Conservation (phyloP, 2,329 filamentous ascomycete species). For the Penicillium hesseltinei region DNA sequence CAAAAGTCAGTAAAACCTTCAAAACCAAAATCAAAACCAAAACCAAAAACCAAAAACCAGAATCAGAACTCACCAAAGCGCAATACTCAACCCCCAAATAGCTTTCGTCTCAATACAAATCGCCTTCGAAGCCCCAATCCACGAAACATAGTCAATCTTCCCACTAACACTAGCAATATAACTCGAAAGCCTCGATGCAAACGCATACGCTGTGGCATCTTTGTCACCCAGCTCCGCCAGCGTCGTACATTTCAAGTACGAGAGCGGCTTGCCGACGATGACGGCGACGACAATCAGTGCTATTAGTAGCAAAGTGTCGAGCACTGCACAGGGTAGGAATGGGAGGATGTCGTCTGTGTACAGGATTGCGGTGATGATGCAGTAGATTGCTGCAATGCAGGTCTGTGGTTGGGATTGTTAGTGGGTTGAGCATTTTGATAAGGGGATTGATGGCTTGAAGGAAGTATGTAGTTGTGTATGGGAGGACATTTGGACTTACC, state of each 20-base stretch:
- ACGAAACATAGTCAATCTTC: conserved; percentile 51
- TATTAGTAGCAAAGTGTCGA: conserved; percentile 70
- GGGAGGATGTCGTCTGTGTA: conserved; percentile 75
- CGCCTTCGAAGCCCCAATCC: conserved; percentile 59
- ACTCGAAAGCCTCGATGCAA: conserved; percentile 52
- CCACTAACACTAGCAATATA: conserved; percentile 53
- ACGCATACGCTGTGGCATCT: conserved; percentile 53
- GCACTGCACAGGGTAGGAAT: conserved; percentile 63
- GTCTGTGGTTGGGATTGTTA: conserved; percentile 52
- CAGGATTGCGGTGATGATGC: conserved; percentile 75
- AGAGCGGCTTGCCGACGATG: conserved; percentile 75
- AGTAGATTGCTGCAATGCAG: conserved; percentile 75
- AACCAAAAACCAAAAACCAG: neutral
- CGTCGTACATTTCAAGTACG: conserved; percentile 68
- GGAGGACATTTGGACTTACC: conserved; percentile 60
- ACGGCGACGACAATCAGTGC: conserved; percentile 75
- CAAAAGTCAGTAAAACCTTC: neutral
- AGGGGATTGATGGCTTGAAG: neutral
- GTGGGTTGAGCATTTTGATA: neutral
- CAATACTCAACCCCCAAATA: conserved; percentile 82
- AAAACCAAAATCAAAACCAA: neutral
- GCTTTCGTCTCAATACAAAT: conserved; percentile 84
- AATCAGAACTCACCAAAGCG: conserved; percentile 58
- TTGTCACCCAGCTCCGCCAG: conserved; percentile 50
- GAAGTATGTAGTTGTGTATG: neutral